Base-by-base conservation (phyloP, 2,329 filamentous ascomycete genomes). In the Rachicladosporium sp. region DNA sequence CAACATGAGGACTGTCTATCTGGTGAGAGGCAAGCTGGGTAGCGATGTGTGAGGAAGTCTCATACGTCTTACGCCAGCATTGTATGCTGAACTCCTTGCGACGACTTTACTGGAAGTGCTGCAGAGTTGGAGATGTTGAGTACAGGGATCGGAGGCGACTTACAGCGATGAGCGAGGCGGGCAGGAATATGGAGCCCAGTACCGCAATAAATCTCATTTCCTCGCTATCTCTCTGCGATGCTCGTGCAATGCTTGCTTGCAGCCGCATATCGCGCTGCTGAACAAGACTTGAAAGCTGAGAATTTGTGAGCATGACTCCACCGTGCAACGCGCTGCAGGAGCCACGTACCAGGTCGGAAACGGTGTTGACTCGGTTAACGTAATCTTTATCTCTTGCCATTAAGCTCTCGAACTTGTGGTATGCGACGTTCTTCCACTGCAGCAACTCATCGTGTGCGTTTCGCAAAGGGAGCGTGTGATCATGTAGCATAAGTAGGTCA, bases 151-250 rank as follows among this genome's bases (percentile, higher is more conserved):
- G 7, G 37, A 35, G 19, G 21, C 10, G 3, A 37, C 43, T 38
- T 29, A 48, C 45, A 9, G 46, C 44, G 6, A 46, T 35, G 6
- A 49, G 31, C 10, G 43, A 46, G 4, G 48, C 48, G 2, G 48
- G 48, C 11, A 50, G 38, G 19, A 50, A 50, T n/a, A 50, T 37
- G 3, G 48, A 50, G n/a, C 48, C 48, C 7, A 50, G 30, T 1
- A 50, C 35, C 3, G 46, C 46, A 10, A 49, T 47, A 31, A 47
- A 50, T 27, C 47, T 50, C 48, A 49, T 49, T 10, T 48, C 48
- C 35, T 44, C 36, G 36, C 45, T 49, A 13, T 50, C 48, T 13
- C 39, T 39, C 27, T 49, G 43, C 19, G 48, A 32, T 6, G 46
- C 41, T 30, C 35, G 31, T 19, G 48, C 48, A 15, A 50, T 44